Percentiles rank a stretch among this genome's conserved stretches.
Evolutionary conservation across 352 stramenopile genomes (phyloP).

Genomic region (Phytopythium boreale): DNA sequence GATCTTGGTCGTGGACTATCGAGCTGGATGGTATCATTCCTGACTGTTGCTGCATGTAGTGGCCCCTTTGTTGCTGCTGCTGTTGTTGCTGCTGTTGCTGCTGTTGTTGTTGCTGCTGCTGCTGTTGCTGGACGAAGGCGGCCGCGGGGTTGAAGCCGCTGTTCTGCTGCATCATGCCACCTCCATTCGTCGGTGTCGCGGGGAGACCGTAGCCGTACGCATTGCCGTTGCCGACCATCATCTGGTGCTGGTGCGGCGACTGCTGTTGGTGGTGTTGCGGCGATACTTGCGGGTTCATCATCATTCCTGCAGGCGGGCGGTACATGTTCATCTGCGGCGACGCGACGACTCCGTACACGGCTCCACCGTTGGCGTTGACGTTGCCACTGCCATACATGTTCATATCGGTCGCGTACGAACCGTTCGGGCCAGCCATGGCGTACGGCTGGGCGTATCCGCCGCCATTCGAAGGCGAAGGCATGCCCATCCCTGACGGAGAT

Average conservation of each 20-base stretch:
- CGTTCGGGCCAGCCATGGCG: conserved; percentile 4
- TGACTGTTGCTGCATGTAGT: conserved; percentile 1
- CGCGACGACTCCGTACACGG: conserved; percentile 21
- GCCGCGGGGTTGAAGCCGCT: conserved; percentile 29
- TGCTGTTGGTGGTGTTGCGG: conserved; percentile 23
- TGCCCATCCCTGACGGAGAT: background rate
- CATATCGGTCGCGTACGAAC: conserved; percentile 26
- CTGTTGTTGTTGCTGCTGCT: conserved; percentile 20
- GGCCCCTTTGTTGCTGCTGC: conserved; percentile 1
- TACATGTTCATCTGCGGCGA: conserved; percentile 35
- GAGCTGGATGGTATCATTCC: background rate
- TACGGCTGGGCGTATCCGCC: conserved; percentile 11
- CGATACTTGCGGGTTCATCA: conserved; percentile 24
- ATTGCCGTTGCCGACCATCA: conserved; percentile 13
- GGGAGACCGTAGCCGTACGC: conserved; percentile 32
- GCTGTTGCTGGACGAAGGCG: conserved; percentile 31
- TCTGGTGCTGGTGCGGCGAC: conserved; percentile 26
- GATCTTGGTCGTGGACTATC: conserved; percentile 20
- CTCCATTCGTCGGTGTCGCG: conserved; percentile 13
- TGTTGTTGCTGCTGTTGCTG: conserved; percentile 16
- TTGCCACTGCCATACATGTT: conserved; percentile 39
- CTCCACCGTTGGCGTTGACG: conserved; percentile 12
- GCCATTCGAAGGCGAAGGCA: conserved; percentile 5
- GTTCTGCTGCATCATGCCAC: conserved; percentile 16
- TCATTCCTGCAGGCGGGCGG: conserved; percentile 11